These are phyloP conservation scores for Leishmania aethiopica DNA, from an alignment of 208 protist species.

Conservation along the genomic window DNA sequence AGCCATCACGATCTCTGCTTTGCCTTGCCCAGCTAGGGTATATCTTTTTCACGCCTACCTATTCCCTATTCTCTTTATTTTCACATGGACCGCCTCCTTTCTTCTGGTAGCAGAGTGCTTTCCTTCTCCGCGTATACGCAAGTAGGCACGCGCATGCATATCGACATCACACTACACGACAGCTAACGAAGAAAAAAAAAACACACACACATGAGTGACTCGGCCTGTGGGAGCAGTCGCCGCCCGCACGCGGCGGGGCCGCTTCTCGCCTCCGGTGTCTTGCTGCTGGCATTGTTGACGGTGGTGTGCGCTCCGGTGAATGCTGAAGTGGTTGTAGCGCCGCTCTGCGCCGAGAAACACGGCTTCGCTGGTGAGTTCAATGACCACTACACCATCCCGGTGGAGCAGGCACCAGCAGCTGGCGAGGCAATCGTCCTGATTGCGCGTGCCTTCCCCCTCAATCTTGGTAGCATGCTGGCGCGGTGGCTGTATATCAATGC, in stretches of 20 bases:
- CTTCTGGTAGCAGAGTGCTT: background rate
- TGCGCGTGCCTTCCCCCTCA: conserved; percentile 48
- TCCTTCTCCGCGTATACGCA: background rate
- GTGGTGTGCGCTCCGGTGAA: background rate
- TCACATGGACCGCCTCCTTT: background rate
- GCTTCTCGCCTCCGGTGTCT: background rate
- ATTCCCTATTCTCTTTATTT: background rate
- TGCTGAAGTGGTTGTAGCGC: conserved; percentile 3
- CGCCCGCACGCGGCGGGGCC: background rate
- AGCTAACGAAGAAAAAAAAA: background rate
- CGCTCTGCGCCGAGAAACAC: conserved; percentile 64
- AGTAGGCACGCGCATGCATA: background rate
- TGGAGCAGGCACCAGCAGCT: conserved; percentile 35
- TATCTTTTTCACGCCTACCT: background rate
- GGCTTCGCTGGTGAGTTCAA: conserved; percentile 80
- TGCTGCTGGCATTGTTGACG: background rate
- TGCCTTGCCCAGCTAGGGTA: background rate
- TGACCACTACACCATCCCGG: conserved; percentile 54
- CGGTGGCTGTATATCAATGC: conserved; percentile 68
- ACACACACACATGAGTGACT: background rate
- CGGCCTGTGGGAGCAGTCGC: background rate
- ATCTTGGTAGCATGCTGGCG: conserved; percentile 33
- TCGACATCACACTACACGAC: background rate
- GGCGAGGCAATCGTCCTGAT: conserved; percentile 65
- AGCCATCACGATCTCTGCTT: background rate